Evolutionary conservation across 805 yeast species (phyloP), one percentile per base, ranked within the genome.

Genomic region (Cyberlindnera euphorbiiphila): DNA sequence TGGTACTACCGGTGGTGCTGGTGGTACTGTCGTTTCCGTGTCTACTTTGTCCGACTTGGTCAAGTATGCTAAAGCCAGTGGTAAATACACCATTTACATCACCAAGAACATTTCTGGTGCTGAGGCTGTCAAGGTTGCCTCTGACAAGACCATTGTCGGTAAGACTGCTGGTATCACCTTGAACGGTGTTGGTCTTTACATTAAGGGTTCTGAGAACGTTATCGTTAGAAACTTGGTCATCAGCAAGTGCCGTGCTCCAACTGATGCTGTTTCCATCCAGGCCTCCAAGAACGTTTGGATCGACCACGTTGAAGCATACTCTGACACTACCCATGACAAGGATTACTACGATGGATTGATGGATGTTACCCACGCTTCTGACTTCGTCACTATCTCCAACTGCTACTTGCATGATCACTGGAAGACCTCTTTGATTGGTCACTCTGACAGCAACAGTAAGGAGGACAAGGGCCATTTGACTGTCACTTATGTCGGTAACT

Each of bases 61-160:
- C 17, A 29, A 28, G 29, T 35, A 35, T 16, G 32, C 33, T 17
- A n/a, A 10, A 5, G 29, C 32, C 12, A n/a, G 13, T 13, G 38
- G 38, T 10, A n/a, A 13, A 9, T 35, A 35, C 29, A 29, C 29
- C 33, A 35, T 35, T 29, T 28, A 28, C 24, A 10, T 35, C 29
- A 29, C 32, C 19, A 22, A 6, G 6, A 28, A 35, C 19, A 35
- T 35, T 29, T 23, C 38, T 29, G 38, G 38, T 23, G 23, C 17
- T 14, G 33, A 24, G 14, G 28, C 28, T n/a, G 21, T 35, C 10
- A 29, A 21, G 15, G 38, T 35, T 13, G 14, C 38, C 10, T 35
- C 38, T 14, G 33, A 35, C 25, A 35, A 35, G 29, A 35, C 38
- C 25, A 35, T 35, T 23, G 24, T 35, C 9, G 38, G 38, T 29